A percentile compares a stretch with the other conserved stretches of the same genome.
Conservation (phyloP, 1,139 yeast genomes). For the Saccharomyces hybrid region DNA sequence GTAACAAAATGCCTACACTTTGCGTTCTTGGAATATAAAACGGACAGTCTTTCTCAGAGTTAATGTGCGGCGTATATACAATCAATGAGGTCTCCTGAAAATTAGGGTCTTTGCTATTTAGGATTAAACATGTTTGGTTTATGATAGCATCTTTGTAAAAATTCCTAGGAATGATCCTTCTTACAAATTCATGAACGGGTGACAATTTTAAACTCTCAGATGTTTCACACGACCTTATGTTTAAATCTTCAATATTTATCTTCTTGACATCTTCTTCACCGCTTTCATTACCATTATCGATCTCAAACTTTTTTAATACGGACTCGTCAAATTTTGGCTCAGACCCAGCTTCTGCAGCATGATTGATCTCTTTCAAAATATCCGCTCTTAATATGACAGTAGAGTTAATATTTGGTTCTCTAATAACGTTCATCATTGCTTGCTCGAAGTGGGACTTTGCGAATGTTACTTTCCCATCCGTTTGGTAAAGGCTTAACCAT, state of each 20-base stretch:
- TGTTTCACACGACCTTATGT: not conserved
- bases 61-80: constrained; percentile 70
- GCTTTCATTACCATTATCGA: constrained; percentile 2
- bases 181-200: constrained; percentile 44
- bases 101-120: constrained; percentile 27
- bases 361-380: constrained; percentile 51
- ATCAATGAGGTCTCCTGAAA: constrained; percentile 44
- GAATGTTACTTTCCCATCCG: constrained; percentile 31
- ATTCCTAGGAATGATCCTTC: constrained; percentile 82
- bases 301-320: constrained; percentile 8
- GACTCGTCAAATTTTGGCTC: constrained; percentile 7
- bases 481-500: constrained; percentile 54
- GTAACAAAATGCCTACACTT: constrained; percentile 69
- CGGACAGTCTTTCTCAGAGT: constrained; percentile 58
- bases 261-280: constrained; percentile 9
- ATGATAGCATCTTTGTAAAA: constrained; percentile 78
- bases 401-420: constrained; percentile 86
- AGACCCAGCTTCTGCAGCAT: constrained; percentile 38
- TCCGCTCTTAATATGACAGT: constrained; percentile 88
- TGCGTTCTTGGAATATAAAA: constrained; percentile 79
- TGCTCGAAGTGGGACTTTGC: constrained; percentile 49
- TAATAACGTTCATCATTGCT: constrained; percentile 75
- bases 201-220: constrained; percentile 13
- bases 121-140: constrained; percentile 73
- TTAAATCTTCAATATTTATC: constrained; percentile 45